Conservation (phyloP, 306 rosid genomes). For the Prunus fruticosa region DNA sequence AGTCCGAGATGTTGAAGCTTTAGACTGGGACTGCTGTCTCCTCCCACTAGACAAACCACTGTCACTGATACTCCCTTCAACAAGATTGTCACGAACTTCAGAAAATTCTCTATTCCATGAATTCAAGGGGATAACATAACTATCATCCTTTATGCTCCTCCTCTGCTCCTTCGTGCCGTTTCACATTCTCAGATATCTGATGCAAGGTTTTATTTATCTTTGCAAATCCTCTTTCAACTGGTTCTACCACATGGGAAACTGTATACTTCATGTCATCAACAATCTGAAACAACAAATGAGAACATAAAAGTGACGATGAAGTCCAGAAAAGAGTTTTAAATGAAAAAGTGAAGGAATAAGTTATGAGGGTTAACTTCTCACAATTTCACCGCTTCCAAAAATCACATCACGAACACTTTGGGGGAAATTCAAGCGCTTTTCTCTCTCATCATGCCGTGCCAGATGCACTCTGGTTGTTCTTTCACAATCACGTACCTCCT, state of each 20-base stretch:
- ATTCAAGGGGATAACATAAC: constrained; percentile 61
- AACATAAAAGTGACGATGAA: constrained; percentile 24
- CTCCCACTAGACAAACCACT: constrained; percentile 55
- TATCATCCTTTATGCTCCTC: constrained; percentile 75
- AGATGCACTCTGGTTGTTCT: constrained; percentile 55
- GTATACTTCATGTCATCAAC: constrained; percentile 98
- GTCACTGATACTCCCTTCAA: constrained; percentile 87
- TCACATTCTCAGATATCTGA: constrained; percentile 89
- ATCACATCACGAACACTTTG: constrained; percentile 92
- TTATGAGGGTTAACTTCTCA: constrained; percentile 34
- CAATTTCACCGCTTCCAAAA: constrained; percentile 96
- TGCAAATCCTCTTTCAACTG: constrained; percentile 90
- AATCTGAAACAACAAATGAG: constrained; percentile 51
- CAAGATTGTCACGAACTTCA: constrained; percentile 53
- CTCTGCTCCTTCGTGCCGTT: constrained; percentile 76
- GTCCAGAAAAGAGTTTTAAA: constrained; percentile 1
- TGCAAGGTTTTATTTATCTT: constrained; percentile 77
- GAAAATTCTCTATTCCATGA: constrained; percentile 71
- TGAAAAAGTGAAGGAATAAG: constrained; percentile 4
- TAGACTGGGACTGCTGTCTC: constrained; percentile 55
- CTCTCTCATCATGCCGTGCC: constrained; percentile 58
- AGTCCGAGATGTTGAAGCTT: constrained; percentile 41
- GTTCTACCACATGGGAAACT: constrained; percentile 91
- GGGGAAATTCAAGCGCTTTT: constrained; percentile 70
- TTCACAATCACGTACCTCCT: constrained; percentile 89